phyloP scores from a whole-genome alignment of 345 rosid species.

The Gynandropsis gynandra region DNA sequence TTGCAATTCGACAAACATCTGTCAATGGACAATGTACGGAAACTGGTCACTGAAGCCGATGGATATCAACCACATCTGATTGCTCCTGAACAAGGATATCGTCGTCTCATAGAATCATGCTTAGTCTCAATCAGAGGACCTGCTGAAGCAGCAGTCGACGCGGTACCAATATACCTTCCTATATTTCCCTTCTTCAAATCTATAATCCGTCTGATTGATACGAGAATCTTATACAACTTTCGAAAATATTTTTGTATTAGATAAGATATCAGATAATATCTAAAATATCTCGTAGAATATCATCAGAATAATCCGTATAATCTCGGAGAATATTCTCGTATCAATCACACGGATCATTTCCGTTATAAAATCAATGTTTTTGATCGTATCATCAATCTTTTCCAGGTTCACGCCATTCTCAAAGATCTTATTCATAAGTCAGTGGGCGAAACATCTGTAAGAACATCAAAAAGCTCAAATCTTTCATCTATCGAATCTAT shows the following conservation, averaged over 20 bases:
- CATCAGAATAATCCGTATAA: no score
- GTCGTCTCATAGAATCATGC: conserved; percentile 88
- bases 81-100: conserved; percentile 97
- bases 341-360: no score
- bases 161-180: conserved; percentile 34
- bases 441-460: conserved; percentile 53
- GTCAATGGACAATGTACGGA: conserved; percentile 75
- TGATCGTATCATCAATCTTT: conserved; percentile 4
- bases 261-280: no score
- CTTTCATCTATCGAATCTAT: background rate
- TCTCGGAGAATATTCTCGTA: no score
- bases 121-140: conserved; percentile 78
- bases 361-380: no score
- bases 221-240: no score
- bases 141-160: conserved; percentile 97
- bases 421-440: conserved; percentile 86
- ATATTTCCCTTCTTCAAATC: no score
- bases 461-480: conserved; percentile 1
- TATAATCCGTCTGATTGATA: no score
- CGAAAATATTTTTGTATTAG: no score
- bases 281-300: no score
- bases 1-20: conserved; percentile 89
- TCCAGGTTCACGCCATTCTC: conserved; percentile 72
- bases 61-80: conserved; percentile 97
- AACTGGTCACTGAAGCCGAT: conserved; percentile 93